Percentiles rank a stretch among this genome's conserved stretches.
Evolutionary conservation across 192 early-diverging fungal genomes (phyloP).

Genomic region (Entomortierella lignicola): DNA sequence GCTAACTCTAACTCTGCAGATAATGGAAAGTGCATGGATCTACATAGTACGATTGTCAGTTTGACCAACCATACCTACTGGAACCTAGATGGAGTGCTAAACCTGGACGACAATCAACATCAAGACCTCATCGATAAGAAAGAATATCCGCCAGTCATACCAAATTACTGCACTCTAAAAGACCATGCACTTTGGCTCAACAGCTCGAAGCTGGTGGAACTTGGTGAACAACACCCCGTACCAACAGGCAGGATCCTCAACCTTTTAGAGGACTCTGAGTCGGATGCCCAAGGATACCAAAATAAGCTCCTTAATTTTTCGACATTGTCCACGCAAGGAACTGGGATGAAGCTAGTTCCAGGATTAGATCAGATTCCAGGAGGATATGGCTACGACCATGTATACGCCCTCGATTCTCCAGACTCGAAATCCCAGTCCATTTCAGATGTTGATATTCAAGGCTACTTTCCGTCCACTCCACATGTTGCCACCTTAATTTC

Average conservation of each 20-base stretch:
- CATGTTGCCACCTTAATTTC: slow-evolving; percentile 32
- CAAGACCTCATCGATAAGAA: background rate
- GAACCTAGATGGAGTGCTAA: slow-evolving; percentile 82
- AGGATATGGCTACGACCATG: slow-evolving; percentile 86
- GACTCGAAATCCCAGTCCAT: slow-evolving; percentile 42
- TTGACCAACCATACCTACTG: slow-evolving; percentile 92
- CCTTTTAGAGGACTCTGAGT: background rate
- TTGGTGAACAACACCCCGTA: slow-evolving; percentile 30
- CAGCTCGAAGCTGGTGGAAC: slow-evolving; percentile 13
- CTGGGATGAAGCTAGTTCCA: slow-evolving; percentile 52
- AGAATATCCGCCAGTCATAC: slow-evolving; percentile 46
- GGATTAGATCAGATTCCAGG: slow-evolving; percentile 67
- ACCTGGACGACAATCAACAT: slow-evolving; percentile 53
- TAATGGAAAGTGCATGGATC: background rate
- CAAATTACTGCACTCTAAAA: slow-evolving; percentile 64
- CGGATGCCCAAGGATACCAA: background rate
- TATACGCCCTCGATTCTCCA: slow-evolving; percentile 58
- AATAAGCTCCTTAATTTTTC: background rate
- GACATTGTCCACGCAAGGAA: slow-evolving; percentile 14
- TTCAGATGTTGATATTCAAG: slow-evolving; percentile 21
- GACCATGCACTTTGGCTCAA: slow-evolving; percentile 67
- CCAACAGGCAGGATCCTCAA: slow-evolving; percentile 23
- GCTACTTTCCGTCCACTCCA: slow-evolving; percentile 32
- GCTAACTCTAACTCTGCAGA: background rate
- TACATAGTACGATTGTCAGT: slow-evolving; percentile 72